Conservation (phyloP, 257 asterid species). For the Penstemon barbatus region DNA sequence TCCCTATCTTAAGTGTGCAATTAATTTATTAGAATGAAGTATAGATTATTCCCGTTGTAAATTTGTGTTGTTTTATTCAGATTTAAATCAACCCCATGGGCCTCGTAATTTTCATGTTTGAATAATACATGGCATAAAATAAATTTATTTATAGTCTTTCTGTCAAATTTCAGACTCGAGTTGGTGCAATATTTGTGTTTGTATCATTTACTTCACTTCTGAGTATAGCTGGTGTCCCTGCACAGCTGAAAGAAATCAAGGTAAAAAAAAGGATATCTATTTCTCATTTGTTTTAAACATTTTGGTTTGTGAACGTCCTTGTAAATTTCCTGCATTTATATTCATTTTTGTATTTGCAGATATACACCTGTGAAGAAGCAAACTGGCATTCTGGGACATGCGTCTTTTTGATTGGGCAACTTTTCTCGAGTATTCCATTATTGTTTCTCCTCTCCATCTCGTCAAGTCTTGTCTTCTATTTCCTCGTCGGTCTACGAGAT, state of each 20-base stretch:
- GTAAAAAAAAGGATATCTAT: constrained; percentile 42
- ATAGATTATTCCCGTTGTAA: neutral
- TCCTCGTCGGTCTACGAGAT: constrained; percentile 77
- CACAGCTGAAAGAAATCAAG: constrained; percentile 87
- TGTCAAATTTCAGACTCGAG: constrained; percentile 69
- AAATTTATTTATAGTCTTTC: neutral
- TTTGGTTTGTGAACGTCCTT: neutral
- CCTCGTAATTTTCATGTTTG: neutral
- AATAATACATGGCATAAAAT: neutral
- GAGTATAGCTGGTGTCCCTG: constrained; percentile 89
- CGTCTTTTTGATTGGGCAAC: constrained; percentile 81
- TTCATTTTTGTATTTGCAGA: constrained; percentile 42
- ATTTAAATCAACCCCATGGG: neutral
- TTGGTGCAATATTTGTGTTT: constrained; percentile 80
- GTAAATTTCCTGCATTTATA: neutral
- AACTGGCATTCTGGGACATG: constrained; percentile 84
- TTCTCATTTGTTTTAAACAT: neutral
- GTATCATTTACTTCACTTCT: constrained; percentile 81
- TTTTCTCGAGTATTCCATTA: constrained; percentile 85
- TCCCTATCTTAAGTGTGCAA: neutral
- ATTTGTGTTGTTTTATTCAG: neutral
- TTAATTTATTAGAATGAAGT: neutral
- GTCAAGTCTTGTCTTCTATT: constrained; percentile 86
- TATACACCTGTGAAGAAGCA: constrained; percentile 76
- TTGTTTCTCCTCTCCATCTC: constrained; percentile 91